Conservation (phyloP, 208 protist genomes). For the Porcisia hertigi region DNA sequence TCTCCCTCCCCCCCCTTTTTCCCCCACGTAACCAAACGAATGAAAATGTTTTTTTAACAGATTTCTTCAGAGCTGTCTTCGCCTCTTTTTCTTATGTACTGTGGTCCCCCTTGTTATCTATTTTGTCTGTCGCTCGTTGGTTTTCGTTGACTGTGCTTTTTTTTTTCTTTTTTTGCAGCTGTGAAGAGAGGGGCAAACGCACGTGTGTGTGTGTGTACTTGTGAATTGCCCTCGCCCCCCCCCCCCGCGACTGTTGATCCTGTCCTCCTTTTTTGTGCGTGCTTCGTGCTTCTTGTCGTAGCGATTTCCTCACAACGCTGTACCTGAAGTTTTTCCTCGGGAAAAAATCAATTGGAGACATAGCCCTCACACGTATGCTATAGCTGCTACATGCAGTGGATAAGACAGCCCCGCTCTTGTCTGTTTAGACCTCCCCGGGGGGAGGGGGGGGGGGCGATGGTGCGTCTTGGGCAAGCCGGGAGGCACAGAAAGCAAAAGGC, state of each 20-base stretch:
- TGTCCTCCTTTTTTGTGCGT: conserved; percentile 6
- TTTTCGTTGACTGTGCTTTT: background rate
- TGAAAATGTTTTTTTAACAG: no score
- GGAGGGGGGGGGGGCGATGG: background rate
- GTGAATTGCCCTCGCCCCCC: background rate
- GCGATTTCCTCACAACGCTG: conserved; percentile 9
- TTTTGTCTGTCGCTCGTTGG: no score
- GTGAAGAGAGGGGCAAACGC: no score
- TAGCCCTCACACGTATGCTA: background rate
- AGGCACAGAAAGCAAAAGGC: no score
- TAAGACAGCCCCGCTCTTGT: background rate
- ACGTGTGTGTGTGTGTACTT: background rate
- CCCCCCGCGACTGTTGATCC: background rate
- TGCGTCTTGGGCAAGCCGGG: background rate
- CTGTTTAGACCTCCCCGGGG: background rate
- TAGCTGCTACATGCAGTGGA: background rate
- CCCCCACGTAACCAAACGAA: background rate
- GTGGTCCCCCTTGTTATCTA: no score
- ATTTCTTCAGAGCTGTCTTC: no score
- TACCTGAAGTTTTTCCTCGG: background rate
- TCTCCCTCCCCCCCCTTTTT: background rate
- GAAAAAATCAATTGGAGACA: background rate
- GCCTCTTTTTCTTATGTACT: no score
- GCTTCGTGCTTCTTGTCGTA: conserved; percentile 2
- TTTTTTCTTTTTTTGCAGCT: background rate